phyloP scores from a whole-genome alignment of 2,329 filamentous ascomycete species.

The Teratosphaeria nubilosa region DNA sequence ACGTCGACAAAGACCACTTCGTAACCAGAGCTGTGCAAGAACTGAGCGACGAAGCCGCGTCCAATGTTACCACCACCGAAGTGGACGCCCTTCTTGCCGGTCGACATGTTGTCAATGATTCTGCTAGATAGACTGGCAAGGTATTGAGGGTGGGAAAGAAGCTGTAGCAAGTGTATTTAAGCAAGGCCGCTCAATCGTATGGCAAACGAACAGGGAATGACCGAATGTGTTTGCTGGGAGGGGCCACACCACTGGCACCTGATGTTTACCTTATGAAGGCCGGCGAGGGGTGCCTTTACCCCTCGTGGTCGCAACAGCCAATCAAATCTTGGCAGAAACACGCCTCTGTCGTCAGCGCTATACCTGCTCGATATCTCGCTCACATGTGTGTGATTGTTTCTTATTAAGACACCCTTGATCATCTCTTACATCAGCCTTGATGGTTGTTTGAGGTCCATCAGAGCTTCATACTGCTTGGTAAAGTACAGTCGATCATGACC shows the following conservation, averaged over 20 bases:
- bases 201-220: too few species aligned
- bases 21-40: slow-evolving; percentile 89
- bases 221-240: not conserved
- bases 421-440: not conserved
- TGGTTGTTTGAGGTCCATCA: too few species aligned
- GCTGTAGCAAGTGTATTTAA: too few species aligned
- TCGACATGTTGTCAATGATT: slow-evolving; percentile 14
- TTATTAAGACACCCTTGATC: too few species aligned
- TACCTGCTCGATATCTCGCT: not conserved
- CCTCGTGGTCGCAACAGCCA: not conserved
- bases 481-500: too few species aligned
- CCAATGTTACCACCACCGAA: slow-evolving; percentile 46
- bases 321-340: not conserved
- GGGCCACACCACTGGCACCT: not conserved
- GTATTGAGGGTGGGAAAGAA: too few species aligned
- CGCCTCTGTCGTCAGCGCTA: not conserved
- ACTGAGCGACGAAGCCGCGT: slow-evolving; percentile 71
- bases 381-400: too few species aligned
- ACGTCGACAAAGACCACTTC: slow-evolving; percentile 97
- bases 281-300: not conserved
- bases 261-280: not conserved
- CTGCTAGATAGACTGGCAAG: not conserved
- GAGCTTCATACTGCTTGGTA: too few species aligned
- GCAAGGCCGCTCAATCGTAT: too few species aligned
- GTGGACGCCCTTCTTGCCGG: slow-evolving; percentile 41